These are phyloP conservation scores for Phragmites australis DNA, from an alignment of 176 grass and related monocot species.

Conservation along the genomic window DNA sequence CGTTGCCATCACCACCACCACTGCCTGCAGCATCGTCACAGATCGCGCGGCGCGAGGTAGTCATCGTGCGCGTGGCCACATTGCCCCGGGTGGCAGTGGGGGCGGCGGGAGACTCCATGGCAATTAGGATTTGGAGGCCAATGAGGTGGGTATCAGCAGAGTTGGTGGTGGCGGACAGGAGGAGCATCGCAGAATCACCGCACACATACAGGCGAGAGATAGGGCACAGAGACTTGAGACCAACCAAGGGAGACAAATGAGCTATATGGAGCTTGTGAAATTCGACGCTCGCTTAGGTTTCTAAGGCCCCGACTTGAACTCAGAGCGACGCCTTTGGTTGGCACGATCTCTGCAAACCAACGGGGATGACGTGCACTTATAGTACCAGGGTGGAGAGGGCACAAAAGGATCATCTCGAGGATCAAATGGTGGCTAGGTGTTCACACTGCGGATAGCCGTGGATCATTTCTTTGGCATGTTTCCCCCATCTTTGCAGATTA, in stretches of 20 bases:
- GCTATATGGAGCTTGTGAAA: not conserved
- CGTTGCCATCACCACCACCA: too few species aligned
- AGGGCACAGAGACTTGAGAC: not conserved
- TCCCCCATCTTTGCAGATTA: not conserved
- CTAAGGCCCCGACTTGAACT: not conserved
- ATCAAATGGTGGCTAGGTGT: not conserved
- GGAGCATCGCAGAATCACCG: slow-evolving; percentile 38
- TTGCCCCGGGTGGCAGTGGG: not conserved
- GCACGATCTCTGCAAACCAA: too few species aligned
- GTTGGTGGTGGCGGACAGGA: slow-evolving; percentile 39
- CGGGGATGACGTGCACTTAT: slow-evolving; percentile 4
- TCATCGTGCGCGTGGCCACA: slow-evolving; percentile 52
- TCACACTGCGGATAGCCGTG: too few species aligned
- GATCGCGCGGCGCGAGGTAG: slow-evolving; percentile 39
- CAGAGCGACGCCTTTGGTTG: not conserved
- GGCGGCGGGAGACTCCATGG: not conserved
- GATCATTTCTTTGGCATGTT: too few species aligned
- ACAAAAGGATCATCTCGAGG: not conserved
- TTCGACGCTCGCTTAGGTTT: too few species aligned
- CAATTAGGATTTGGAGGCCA: slow-evolving; percentile 46
- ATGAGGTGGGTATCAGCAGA: slow-evolving; percentile 37
- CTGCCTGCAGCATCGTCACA: too few species aligned
- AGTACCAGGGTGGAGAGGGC: not conserved
- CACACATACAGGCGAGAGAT: not conserved
- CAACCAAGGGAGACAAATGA: too few species aligned